phyloP scores from a whole-genome alignment of 1,284 basidiomycete species.

The Trametes hirsuta region DNA sequence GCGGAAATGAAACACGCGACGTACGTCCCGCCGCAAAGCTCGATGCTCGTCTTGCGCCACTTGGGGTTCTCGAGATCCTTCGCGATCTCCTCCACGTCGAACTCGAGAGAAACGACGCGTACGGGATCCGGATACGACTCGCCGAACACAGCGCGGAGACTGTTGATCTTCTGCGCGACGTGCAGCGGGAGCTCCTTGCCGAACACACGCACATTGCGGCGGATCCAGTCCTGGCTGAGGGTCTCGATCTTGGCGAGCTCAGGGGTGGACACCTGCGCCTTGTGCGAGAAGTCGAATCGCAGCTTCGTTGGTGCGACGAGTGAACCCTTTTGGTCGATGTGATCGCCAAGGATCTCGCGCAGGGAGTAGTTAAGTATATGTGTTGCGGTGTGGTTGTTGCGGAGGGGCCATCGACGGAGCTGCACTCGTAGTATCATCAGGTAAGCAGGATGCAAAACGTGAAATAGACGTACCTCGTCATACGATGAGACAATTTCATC shows the following conservation, averaged over 20 bases:
- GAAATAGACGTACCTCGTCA: constrained; percentile 59
- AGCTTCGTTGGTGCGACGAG: constrained; percentile 95
- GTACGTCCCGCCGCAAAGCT: constrained; percentile 98
- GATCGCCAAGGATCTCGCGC: constrained; percentile 93
- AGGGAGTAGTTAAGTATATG: constrained; percentile 97
- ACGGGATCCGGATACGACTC: constrained; percentile 99
- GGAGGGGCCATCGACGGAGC: constrained; percentile 92
- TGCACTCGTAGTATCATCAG: constrained; percentile 33
- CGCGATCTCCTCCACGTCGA: constrained; percentile 84
- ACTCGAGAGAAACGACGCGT: constrained; percentile 91
- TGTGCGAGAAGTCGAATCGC: constrained; percentile 99
- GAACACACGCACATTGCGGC: constrained; percentile 86
- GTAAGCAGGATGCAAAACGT: background rate
- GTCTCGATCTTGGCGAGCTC: constrained; percentile 87
- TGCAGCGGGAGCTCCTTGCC: constrained; percentile 87
- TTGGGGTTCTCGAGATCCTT: constrained; percentile 86
- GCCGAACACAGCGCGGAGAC: constrained; percentile 95
- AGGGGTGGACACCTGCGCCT: constrained; percentile 74
- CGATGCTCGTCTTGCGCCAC: constrained; percentile 91
- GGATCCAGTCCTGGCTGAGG: constrained; percentile 89
- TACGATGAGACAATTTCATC: constrained; percentile 76
- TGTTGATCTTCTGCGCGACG: constrained; percentile 86
- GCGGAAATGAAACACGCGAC: constrained; percentile 36
- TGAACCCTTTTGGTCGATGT: constrained; percentile 98
- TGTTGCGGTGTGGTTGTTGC: constrained; percentile 98